Evolutionary conservation across 2,329 filamentous ascomycete species (phyloP), one percentile per base, ranked within the genome.

Genomic region (Alternaria novae-zelandiae): DNA sequence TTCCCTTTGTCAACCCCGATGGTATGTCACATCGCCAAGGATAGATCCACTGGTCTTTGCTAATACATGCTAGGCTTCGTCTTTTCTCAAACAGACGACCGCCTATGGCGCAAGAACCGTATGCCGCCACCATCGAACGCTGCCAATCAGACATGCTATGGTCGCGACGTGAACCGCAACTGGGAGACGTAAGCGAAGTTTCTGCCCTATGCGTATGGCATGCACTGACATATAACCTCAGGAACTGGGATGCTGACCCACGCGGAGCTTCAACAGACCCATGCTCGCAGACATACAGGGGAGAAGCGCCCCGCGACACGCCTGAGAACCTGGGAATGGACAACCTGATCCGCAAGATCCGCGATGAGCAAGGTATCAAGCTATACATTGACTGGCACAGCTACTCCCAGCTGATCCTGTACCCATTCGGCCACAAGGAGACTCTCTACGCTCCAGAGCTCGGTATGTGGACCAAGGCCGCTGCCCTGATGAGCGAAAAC

Each of bases 351-450:
- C 78, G 79, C 41, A 75, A 77, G n/a, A 72, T 88, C 21, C 77
- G 80, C 5, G 74, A 76, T 15, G 66, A 69, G 3, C 80, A 84
- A 60, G 85, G 86, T 1, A 82, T 90, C 56, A 86, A 86, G 71
- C 82, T 89, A 3, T 91, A 84, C 73, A 86, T 90, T 55, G 89
- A 91, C 78, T 88, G 85, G 79, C 89, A 90, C 78, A 84, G 85
- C 4, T 90, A 88, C 75, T 85, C 84, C 11, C 88, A 90, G 69
- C 81, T 87, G 30, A 84, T 90, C 62, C 83, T 87, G 61, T 83
- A 84, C 17, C 85, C 81, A 3, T 90, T 88, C 64, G 87, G 87
- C 26, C 88, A 86, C 77, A 84, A 84, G 13, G 88, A 87, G 77
- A 80, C 77, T 20, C 78, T 74, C 15, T 78, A 81, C 20, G 78